Evolutionary conservation across 495 filamentous ascomycete genomes (phyloP).

Genomic region (Podospora comata): DNA sequence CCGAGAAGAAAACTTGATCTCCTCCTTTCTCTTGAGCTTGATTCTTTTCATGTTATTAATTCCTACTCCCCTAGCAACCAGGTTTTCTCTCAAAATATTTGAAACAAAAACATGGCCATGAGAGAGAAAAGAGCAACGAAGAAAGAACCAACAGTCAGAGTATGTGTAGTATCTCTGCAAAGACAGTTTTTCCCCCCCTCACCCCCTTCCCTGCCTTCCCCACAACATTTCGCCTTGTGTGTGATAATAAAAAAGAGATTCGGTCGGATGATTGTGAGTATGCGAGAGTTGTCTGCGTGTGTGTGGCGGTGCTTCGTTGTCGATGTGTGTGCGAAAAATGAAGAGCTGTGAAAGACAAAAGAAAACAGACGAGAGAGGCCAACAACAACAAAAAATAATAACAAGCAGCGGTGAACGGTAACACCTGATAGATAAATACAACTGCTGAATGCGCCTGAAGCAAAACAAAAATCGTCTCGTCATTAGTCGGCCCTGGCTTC

Average conservation of each 20-base stretch:
- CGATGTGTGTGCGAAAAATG: neutral
- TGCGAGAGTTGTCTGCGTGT: neutral
- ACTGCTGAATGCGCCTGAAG: slow-evolving; percentile 21
- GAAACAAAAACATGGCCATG: neutral
- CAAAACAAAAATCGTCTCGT: slow-evolving; percentile 26
- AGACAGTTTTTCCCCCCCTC: neutral
- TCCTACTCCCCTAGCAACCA: neutral
- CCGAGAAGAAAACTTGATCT: neutral
- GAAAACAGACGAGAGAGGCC: slow-evolving; percentile 15
- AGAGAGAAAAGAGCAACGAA: neutral
- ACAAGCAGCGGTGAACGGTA: slow-evolving; percentile 5
- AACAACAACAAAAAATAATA: slow-evolving; percentile 4
- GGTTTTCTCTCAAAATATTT: neutral
- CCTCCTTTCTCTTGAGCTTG: neutral
- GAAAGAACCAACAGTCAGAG: neutral
- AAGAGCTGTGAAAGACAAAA: slow-evolving; percentile 14
- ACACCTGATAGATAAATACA: slow-evolving; percentile 12
- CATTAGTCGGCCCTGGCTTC: slow-evolving; percentile 19
- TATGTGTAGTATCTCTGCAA: neutral
- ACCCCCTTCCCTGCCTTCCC: too few relatives aligned
- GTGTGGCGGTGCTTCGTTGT: neutral
- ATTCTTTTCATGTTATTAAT: neutral
- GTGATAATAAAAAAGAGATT: neutral
- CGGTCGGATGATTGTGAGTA: neutral
- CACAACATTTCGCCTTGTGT: neutral